Conservation (phyloP, 805 yeast genomes). For the Spathaspora girioi region DNA sequence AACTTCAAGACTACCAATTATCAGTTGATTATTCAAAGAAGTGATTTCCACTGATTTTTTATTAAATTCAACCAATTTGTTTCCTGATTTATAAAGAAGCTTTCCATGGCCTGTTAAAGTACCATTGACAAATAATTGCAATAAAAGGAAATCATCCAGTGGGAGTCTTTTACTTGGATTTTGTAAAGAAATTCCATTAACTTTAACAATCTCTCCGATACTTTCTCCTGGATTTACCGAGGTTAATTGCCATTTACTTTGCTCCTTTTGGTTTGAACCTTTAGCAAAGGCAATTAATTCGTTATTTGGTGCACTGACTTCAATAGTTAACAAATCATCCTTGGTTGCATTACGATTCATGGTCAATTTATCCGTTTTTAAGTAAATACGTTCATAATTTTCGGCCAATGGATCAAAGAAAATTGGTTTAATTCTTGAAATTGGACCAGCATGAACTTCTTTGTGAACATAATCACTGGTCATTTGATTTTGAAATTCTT, state of each 20-base stretch:
- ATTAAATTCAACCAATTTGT: slow-evolving; percentile 45
- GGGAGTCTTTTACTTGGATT: slow-evolving; percentile 21
- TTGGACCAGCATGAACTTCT: slow-evolving; percentile 34
- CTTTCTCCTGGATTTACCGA: slow-evolving; percentile 70
- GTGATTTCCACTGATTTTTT: slow-evolving; percentile 43
- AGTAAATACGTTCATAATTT: slow-evolving; percentile 56
- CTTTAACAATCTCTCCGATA: slow-evolving; percentile 66
- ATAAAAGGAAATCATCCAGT: slow-evolving; percentile 50
- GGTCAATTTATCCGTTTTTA: slow-evolving; percentile 51
- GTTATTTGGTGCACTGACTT: slow-evolving; percentile 50
- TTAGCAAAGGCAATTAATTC: slow-evolving; percentile 54
- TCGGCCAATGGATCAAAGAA: slow-evolving; percentile 61
- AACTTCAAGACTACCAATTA: slow-evolving; percentile 49
- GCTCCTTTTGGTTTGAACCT: slow-evolving; percentile 58
- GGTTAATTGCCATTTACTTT: slow-evolving; percentile 62
- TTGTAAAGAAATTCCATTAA: slow-evolving; percentile 45
- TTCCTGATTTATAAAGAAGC: slow-evolving; percentile 46
- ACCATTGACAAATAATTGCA: slow-evolving; percentile 63
- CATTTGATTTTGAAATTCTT: slow-evolving; percentile 58
- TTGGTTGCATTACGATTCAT: slow-evolving; percentile 22
- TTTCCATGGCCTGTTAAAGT: slow-evolving; percentile 56
- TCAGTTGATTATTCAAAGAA: slow-evolving; percentile 30
- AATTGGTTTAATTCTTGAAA: slow-evolving; percentile 62
- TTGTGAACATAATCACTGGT: not conserved
- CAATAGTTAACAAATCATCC: slow-evolving; percentile 49